Evolutionary conservation across 2,329 filamentous ascomycete species (phyloP).

Genomic region (Paecilomyces sp.): DNA sequence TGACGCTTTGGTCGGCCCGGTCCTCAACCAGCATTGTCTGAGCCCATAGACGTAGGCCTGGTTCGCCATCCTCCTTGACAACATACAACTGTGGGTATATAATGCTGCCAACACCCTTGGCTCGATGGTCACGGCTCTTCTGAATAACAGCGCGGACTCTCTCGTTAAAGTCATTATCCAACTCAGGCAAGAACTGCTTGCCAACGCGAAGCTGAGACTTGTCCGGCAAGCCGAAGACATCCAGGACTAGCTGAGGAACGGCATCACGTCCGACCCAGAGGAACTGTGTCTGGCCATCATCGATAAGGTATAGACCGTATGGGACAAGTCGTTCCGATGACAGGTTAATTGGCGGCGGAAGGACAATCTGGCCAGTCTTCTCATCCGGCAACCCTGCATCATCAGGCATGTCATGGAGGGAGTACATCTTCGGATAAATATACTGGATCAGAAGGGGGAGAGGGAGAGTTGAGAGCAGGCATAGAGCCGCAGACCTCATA

Average conservation of each 20-base stretch:
- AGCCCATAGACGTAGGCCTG: conserved; percentile 90
- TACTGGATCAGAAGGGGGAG: conserved; percentile 87
- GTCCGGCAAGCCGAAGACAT: conserved; percentile 86
- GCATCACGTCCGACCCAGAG: conserved; percentile 92
- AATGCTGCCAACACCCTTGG: conserved; percentile 86
- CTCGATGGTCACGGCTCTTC: conserved; percentile 83
- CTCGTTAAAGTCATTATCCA: conserved; percentile 97
- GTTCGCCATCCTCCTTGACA: conserved; percentile 91
- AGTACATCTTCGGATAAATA: conserved; percentile 80
- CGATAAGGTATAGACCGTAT: conserved; percentile 91
- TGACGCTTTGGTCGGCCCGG: conserved; percentile 86
- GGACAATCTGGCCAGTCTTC: conserved; percentile 78
- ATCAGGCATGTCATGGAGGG: conserved; percentile 92
- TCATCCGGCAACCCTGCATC: conserved; percentile 79
- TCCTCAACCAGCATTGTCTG: conserved; percentile 95
- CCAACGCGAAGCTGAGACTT: conserved; percentile 80
- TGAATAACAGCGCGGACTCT: conserved; percentile 81
- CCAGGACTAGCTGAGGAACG: conserved; percentile 76
- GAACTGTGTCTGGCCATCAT: conserved; percentile 96
- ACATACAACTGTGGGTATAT: conserved; percentile 88
- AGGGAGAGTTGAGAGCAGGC: conserved; percentile 86
- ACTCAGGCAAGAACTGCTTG: conserved; percentile 76
- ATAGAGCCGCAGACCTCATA: conserved; percentile 85
- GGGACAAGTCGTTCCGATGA: conserved; percentile 81
- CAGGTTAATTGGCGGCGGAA: conserved; percentile 78